These are phyloP conservation scores for Colletotrichum simmondsii DNA, from an alignment of 2,329 filamentous ascomycete species.

Conservation along the genomic window DNA sequence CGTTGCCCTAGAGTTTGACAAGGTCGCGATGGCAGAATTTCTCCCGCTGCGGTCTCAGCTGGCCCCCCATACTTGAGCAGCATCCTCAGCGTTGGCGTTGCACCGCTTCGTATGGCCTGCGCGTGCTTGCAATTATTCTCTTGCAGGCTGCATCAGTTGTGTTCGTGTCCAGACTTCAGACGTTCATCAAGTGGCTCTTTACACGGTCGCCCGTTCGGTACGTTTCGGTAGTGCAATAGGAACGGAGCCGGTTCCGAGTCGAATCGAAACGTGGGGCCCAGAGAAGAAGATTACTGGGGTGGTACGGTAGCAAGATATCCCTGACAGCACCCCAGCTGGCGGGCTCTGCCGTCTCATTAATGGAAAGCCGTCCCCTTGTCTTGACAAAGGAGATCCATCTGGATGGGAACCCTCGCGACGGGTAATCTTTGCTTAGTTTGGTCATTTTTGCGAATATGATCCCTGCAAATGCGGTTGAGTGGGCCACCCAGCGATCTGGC, in stretches of 20 bases:
- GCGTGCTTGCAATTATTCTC: slow-evolving; percentile 9
- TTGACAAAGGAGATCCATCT: slow-evolving; percentile 22
- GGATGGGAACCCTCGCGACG: slow-evolving; percentile 21
- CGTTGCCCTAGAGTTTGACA: slow-evolving; percentile 7
- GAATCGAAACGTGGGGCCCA: slow-evolving; percentile 27
- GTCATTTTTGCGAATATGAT: slow-evolving; percentile 31
- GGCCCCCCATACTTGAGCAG: slow-evolving; percentile 8
- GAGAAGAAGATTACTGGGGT: slow-evolving; percentile 16
- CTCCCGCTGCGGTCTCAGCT: slow-evolving; percentile 1
- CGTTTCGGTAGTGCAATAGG: slow-evolving; percentile 25
- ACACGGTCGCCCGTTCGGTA: slow-evolving; percentile 4
- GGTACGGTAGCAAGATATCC: slow-evolving; percentile 8
- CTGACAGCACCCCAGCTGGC: slow-evolving; percentile 27
- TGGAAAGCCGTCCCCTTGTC: slow-evolving; percentile 17
- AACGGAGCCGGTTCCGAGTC: slow-evolving; percentile 30
- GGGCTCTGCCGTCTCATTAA: slow-evolving; percentile 36
- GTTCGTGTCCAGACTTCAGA: neutral
- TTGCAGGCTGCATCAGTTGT: neutral
- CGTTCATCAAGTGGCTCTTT: neutral
- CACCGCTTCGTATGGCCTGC: slow-evolving; percentile 19
- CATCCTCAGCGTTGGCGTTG: neutral
- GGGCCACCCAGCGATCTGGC: slow-evolving; percentile 34
- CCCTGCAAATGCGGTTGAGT: slow-evolving; percentile 27
- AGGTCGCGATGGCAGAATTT: slow-evolving; percentile 16
- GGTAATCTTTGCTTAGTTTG: slow-evolving; percentile 33